phyloP scores from a whole-genome alignment of 23 red algal species.

The Agarophyton chilense region DNA sequence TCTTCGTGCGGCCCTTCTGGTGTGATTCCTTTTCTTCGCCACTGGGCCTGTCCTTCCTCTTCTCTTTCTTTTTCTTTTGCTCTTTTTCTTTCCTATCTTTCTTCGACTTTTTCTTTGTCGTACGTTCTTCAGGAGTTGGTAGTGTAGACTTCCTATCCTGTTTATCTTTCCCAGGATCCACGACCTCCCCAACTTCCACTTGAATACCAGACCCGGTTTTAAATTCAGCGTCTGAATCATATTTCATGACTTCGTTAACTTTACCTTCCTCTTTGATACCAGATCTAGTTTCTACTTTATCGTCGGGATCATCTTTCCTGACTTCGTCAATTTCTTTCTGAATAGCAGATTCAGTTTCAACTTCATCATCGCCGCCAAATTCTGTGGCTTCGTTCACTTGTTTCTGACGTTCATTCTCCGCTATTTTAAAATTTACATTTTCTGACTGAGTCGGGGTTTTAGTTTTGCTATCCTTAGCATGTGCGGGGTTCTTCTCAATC shows the following conservation, averaged over 20 bases:
- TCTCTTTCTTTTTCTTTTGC: neutral
- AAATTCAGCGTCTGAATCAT: constrained; percentile 17
- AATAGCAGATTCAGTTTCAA: too few species aligned
- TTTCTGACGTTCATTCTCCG: neutral
- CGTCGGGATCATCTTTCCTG: too few species aligned
- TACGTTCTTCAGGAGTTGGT: neutral
- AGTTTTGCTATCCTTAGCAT: neutral
- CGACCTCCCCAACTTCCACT: neutral
- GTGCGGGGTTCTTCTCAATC: too few species aligned
- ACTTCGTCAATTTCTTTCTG: too few species aligned
- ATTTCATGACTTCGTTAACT: neutral
- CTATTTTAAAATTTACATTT: neutral
- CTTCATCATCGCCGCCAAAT: too few species aligned
- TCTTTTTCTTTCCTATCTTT: constrained; percentile 34
- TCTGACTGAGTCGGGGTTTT: neutral
- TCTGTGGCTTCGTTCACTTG: too few species aligned
- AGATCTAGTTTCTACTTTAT: too few species aligned
- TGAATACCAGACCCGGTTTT: neutral
- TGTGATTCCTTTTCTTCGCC: neutral
- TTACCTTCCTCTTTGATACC: too few species aligned
- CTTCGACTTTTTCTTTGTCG: constrained; percentile 28
- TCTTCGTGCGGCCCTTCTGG: neutral
- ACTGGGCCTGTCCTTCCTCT: neutral
- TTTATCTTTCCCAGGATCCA: neutral
- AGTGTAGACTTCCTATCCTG: neutral